Base-by-base conservation (phyloP, 169 alveolate genomes). In the Amoebophrya sp. region DNA sequence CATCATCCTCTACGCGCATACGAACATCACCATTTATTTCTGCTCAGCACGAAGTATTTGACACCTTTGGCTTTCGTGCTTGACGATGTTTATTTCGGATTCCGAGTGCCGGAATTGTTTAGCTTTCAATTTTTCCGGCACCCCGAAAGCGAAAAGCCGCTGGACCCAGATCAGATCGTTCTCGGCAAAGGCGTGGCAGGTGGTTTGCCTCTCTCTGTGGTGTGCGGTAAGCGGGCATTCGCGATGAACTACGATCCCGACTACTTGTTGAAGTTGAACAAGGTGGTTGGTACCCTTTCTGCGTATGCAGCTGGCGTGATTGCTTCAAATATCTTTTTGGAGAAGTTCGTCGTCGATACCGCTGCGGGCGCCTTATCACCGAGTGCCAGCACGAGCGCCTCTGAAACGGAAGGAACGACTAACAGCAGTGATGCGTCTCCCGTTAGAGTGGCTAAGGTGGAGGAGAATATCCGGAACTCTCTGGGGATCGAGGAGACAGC, bases 141-240 rank as follows among this genome's bases (percentile, higher is more conserved):
- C 83, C 76, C 76, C n/a, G 2, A 12, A 26, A 65, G 39, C 36
- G n/a, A 65, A 0, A 6, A 6, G 12, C 83, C 83, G 3, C 83
- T 65, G 83, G 83, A 65, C 83, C 83, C 83, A 36, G 83, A 65
- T 36, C 83, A 65, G 83, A 65, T 65, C 83, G n/a, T 65, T 65
- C 83, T 65, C 33, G 83, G 83, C 83, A 65, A 65, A 36, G 83
- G 83, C 83, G 83, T 65, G 36, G 83, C 83, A 29, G 83, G 39
- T 0, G 83, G 83, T 10, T 65, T 65, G 83, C 83, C 83, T 1
- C 26, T 65, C 38, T 65, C 83, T 29, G 83, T 65, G 83, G n/a
- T 65, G 39, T 65, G 83, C 83, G 83, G 83, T 6, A 65, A 65
- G 83, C 18, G n/a, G 83, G 12, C 83, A 0, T 65, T 65, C 26